Evolutionary conservation across 1,284 basidiomycete species (phyloP).

Genomic region (Earliella scabrosa): DNA sequence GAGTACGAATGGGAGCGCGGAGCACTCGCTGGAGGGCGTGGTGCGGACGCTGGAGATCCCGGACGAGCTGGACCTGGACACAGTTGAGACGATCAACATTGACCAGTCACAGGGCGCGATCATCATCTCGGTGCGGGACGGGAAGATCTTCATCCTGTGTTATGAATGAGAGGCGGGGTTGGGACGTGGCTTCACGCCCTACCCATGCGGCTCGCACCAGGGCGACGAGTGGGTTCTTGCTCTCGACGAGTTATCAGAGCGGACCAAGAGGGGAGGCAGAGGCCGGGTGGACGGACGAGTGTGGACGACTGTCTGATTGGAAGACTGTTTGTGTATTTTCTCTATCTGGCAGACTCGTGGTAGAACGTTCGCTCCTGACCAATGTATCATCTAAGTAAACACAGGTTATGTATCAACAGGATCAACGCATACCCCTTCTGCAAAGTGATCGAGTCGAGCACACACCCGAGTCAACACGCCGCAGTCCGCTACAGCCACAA

Average conservation of each 20-base stretch:
- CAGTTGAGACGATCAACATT: slow-evolving; percentile 75
- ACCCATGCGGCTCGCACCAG: background rate
- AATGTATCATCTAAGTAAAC: slow-evolving; percentile 24
- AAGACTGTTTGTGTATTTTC: too few relatives aligned
- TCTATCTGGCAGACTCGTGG: slow-evolving; percentile 7
- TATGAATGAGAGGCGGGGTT: slow-evolving; percentile 51
- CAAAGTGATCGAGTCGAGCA: too few relatives aligned
- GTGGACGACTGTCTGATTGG: slow-evolving; percentile 4
- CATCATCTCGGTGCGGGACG: slow-evolving; percentile 67
- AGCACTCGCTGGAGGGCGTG: slow-evolving; percentile 42
- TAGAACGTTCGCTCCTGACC: slow-evolving; percentile 12
- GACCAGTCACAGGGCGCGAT: slow-evolving; percentile 78
- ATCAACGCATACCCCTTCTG: slow-evolving; percentile 14
- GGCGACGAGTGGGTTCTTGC: too few relatives aligned
- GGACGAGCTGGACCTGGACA: slow-evolving; percentile 61
- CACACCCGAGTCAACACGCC: background rate
- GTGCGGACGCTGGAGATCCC: slow-evolving; percentile 68
- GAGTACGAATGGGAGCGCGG: slow-evolving; percentile 6
- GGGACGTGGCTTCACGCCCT: background rate
- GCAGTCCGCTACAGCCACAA: too few relatives aligned
- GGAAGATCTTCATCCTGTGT: slow-evolving; percentile 72
- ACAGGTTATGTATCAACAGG: slow-evolving; percentile 20
- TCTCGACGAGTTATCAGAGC: too few relatives aligned
- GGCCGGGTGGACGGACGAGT: background rate
- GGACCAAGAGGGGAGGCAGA: background rate